Evolutionary conservation across 495 filamentous ascomycete genomes (phyloP).

Genomic region (Platismatia glauca): DNA sequence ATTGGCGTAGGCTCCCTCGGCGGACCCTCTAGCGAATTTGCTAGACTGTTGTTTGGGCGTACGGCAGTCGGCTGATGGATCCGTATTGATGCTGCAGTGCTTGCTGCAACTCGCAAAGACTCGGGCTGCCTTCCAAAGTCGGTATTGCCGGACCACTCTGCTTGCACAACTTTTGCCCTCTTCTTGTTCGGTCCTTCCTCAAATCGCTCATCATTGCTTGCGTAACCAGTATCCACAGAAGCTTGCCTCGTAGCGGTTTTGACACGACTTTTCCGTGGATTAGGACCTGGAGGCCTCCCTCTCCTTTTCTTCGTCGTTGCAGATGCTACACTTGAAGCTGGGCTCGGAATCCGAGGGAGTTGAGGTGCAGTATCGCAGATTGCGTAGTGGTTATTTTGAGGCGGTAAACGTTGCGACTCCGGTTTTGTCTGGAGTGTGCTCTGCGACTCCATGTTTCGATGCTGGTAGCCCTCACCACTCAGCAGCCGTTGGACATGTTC

Average conservation of each 20-base stretch:
- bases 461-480: conserved; percentile 36
- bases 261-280: conserved; percentile 20
- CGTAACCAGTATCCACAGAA: conserved; percentile 48
- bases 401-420: conserved; percentile 5
- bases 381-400: conserved; percentile 17
- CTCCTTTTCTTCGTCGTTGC: conserved; percentile 25
- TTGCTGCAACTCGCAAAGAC: conserved; percentile 79
- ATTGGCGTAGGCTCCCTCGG: conserved; percentile 78
- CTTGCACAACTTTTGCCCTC: conserved; percentile 62
- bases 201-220: conserved; percentile 58
- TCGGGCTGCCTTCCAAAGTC: conserved; percentile 63
- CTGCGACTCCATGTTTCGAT: conserved; percentile 14
- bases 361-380: conserved; percentile 14
- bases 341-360: conserved; percentile 30
- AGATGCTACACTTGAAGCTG: conserved; percentile 30
- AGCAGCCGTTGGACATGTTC: conserved; percentile 44
- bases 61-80: conserved; percentile 66
- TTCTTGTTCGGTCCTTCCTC: conserved; percentile 56
- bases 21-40: conserved; percentile 58
- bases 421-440: conserved; percentile 24
- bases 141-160: conserved; percentile 56
- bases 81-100: conserved; percentile 79
- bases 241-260: conserved; percentile 26
- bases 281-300: conserved; percentile 21
- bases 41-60: conserved; percentile 40